These are phyloP conservation scores for Daldinia sp. DNA, from an alignment of 2,329 filamentous ascomycete genomes.

Conservation along the genomic window DNA sequence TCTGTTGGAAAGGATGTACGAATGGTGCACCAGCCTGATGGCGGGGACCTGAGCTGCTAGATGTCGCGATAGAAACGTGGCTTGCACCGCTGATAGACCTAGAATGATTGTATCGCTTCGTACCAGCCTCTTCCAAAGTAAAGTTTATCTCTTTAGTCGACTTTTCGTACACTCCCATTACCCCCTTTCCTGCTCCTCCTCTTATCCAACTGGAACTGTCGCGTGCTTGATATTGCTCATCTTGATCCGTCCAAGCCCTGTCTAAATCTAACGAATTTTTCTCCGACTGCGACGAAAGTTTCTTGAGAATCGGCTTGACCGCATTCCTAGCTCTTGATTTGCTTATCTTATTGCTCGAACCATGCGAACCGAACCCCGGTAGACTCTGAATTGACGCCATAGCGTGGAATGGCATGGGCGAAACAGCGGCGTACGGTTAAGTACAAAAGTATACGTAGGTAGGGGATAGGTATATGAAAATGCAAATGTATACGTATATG, in stretches of 20 bases:
- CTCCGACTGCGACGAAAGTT: conserved; percentile 63
- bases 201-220: conserved; percentile 43
- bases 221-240: conserved; percentile 53
- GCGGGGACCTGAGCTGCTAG: conserved; percentile 57
- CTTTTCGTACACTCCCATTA: conserved; percentile 40
- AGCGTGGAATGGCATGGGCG: conserved; percentile 10
- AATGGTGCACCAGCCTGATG: conserved; percentile 50
- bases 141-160: conserved; percentile 56
- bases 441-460: not conserved
- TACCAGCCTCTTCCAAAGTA: conserved; percentile 50
- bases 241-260: conserved; percentile 69
- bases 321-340: conserved; percentile 62
- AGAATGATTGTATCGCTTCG: conserved; percentile 62
- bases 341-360: conserved; percentile 53
- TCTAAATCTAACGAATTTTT: conserved; percentile 74
- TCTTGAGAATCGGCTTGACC: conserved; percentile 74
- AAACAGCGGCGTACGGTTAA: not conserved
- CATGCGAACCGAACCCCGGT: conserved; percentile 47
- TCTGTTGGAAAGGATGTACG: conserved; percentile 75
- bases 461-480: not conserved
- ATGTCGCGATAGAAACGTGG: conserved; percentile 67
- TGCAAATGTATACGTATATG: conserved; percentile 37
- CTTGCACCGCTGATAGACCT: conserved; percentile 71
- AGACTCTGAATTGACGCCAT: conserved; percentile 56
- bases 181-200: conserved; percentile 12